Conservation (phyloP, 805 yeast genomes). For the Debaryomyces prosopidis region DNA sequence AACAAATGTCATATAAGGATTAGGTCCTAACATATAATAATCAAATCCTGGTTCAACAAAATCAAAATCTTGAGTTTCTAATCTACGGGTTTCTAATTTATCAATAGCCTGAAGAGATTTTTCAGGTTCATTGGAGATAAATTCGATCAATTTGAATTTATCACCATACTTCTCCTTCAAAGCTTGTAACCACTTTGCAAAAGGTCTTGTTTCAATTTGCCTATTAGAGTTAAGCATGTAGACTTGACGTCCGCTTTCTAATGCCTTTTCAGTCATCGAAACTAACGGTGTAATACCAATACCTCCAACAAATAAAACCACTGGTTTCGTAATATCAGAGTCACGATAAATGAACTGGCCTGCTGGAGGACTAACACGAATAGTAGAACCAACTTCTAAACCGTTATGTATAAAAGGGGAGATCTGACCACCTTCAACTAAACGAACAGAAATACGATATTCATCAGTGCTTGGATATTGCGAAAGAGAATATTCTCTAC, state of each 20-base stretch:
- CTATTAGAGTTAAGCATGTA: constrained; percentile 35
- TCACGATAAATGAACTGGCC: constrained; percentile 49
- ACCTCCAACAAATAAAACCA: constrained; percentile 56
- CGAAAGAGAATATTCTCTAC: constrained; percentile 63
- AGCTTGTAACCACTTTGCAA: constrained; percentile 17
- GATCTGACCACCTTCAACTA: constrained; percentile 47
- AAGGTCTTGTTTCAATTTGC: constrained; percentile 20
- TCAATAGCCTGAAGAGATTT: constrained; percentile 7
- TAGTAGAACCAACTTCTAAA: constrained; percentile 46
- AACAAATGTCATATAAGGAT: constrained; percentile 29
- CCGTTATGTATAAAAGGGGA: constrained; percentile 51
- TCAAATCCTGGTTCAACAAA: constrained; percentile 12
- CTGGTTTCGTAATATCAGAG: constrained; percentile 24
- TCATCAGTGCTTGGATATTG: constrained; percentile 30
- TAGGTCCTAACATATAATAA: constrained; percentile 36
- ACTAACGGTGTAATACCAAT: constrained; percentile 68
- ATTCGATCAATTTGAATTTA: constrained; percentile 21
- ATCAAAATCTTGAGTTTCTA: constrained; percentile 20
- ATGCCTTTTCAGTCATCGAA: constrained; percentile 47
- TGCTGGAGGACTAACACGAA: constrained; percentile 58
- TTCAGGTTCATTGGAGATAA: constrained; percentile 13
- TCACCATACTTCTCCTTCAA: constrained; percentile 14
- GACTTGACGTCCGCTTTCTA: constrained; percentile 30
- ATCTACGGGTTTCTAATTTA: constrained; percentile 8
- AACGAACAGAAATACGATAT: constrained; percentile 60